Conservation (phyloP, 2,329 filamentous ascomycete genomes). For the Emericellopsis cladophorae region DNA sequence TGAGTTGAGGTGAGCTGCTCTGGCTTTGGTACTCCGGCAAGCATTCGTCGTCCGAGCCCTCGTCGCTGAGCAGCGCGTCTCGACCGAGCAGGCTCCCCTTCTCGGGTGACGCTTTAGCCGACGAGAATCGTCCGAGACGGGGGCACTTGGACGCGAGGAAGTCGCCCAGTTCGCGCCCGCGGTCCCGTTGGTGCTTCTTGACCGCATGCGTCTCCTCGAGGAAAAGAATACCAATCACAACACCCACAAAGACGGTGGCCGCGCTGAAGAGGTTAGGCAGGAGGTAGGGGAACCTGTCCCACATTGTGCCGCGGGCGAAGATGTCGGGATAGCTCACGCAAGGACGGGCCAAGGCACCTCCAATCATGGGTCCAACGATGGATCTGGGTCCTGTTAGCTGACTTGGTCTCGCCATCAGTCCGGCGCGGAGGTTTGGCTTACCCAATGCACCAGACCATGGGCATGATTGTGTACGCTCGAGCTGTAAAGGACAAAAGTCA, state of each 20-base stretch:
- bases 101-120: constrained; percentile 30
- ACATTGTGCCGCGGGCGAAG: constrained; percentile 63
- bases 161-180: constrained; percentile 63
- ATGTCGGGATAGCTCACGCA: constrained; percentile 67
- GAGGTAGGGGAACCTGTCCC: constrained; percentile 80
- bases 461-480: constrained; percentile 94
- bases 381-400: constrained; percentile 42
- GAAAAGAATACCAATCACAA: constrained; percentile 70
- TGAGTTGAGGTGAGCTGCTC: constrained; percentile 38
- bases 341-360: constrained; percentile 78
- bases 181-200: constrained; percentile 64
- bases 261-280: constrained; percentile 88
- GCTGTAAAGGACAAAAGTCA: constrained; percentile 30
- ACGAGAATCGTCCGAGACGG: constrained; percentile 15
- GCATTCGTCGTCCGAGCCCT: constrained; percentile 34
- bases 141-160: constrained; percentile 44
- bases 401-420: background rate
- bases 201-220: constrained; percentile 87
- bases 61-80: constrained; percentile 17
- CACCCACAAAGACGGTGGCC: constrained; percentile 60
- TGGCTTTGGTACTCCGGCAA: constrained; percentile 57
- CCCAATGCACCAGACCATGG: constrained; percentile 94
- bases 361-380: constrained; percentile 83
- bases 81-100: constrained; percentile 52
- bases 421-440: too few species aligned